These are phyloP conservation scores for Pseudevernia furfuracea DNA, from an alignment of 495 filamentous ascomycete genomes.

Conservation along the genomic window DNA sequence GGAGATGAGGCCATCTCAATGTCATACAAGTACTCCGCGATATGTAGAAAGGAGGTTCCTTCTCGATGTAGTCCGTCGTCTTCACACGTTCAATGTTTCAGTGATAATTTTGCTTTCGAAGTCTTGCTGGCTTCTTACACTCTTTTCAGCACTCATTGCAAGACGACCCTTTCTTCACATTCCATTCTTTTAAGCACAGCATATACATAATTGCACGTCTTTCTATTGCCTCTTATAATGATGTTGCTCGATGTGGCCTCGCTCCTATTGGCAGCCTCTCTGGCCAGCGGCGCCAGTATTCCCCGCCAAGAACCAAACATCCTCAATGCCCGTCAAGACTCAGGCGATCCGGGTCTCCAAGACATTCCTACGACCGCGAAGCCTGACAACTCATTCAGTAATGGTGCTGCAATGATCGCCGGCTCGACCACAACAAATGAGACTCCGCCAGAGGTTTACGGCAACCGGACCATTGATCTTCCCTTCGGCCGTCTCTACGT, in stretches of 20 bases:
- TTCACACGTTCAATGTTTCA: constrained; percentile 12
- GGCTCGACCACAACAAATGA: constrained; percentile 8
- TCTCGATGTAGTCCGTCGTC: not conserved
- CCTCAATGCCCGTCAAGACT: not conserved
- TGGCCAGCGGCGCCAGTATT: constrained; percentile 10
- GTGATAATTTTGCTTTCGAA: constrained; percentile 2
- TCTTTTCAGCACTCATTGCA: constrained; percentile 1
- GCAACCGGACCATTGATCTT: constrained; percentile 20
- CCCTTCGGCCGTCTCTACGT: constrained; percentile 26
- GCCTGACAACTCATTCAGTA: constrained; percentile 23
- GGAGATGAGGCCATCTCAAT: not conserved
- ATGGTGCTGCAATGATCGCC: constrained; percentile 6
- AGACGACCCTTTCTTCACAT: not conserved
- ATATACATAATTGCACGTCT: not conserved
- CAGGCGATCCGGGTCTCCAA: constrained; percentile 15
- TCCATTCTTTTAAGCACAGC: constrained; percentile 12
- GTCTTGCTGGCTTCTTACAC: constrained; percentile 1
- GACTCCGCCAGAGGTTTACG: constrained; percentile 17
- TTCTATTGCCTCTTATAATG: not conserved
- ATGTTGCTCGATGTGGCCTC: constrained; percentile 12
- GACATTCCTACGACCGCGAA: constrained; percentile 18
- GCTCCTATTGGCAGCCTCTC: constrained; percentile 6
- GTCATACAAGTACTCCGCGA: not conserved
- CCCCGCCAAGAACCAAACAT: constrained; percentile 3
- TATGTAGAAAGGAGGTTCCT: not conserved